Conservation (phyloP, 106 monocot species). For the Dactylorhiza incarnata region DNA sequence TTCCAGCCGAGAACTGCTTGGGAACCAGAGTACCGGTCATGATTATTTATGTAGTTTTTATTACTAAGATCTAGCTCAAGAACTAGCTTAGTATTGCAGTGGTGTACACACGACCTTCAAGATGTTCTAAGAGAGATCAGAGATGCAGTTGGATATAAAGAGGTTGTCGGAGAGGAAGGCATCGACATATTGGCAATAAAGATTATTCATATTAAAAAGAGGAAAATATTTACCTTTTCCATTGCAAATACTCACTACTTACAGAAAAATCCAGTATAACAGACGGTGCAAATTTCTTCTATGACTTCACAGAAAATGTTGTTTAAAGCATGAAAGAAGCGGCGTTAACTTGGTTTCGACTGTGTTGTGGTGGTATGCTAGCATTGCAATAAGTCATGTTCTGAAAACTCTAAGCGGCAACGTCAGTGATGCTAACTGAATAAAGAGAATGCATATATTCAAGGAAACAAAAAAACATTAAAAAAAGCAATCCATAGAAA, state of each 20-base stretch:
- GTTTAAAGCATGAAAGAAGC: not conserved
- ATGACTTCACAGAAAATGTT: not conserved
- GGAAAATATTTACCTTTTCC: not conserved
- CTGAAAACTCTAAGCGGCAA: not conserved
- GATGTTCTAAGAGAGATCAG: too few species aligned
- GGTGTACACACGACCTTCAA: too few species aligned
- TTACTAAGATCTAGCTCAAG: too few species aligned
- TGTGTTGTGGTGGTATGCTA: not conserved
- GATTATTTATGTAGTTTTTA: too few species aligned
- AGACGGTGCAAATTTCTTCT: not conserved
- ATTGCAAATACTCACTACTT: not conserved
- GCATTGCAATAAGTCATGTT: not conserved
- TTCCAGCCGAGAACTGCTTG: too few species aligned
- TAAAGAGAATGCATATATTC: not conserved
- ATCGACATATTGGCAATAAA: too few species aligned
- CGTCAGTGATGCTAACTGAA: not conserved
- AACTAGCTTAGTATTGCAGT: too few species aligned
- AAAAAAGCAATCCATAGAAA: not conserved
- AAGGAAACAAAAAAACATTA: not conserved
- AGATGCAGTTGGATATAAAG: too few species aligned
- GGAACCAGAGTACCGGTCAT: too few species aligned
- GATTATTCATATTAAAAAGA: too few species aligned
- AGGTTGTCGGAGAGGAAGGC: too few species aligned
- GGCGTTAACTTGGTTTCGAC: not conserved
- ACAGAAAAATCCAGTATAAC: not conserved